These are phyloP conservation scores for Microascus cirrosus DNA, from an alignment of 2,329 filamentous ascomycete genomes.

Conservation along the genomic window DNA sequence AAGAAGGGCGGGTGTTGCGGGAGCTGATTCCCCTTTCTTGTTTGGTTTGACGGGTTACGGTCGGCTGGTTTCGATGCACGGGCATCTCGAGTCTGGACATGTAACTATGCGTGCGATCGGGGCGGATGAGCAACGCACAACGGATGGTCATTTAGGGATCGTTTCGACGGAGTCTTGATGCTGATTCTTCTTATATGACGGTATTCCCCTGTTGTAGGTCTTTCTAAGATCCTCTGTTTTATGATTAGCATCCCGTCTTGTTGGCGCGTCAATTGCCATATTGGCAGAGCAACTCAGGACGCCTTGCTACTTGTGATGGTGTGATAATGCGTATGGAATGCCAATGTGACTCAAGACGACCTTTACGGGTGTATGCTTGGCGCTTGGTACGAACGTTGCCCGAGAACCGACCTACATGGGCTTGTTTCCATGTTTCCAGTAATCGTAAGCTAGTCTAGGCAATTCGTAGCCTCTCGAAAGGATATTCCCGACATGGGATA, in stretches of 20 bases:
- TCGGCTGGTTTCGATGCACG: conserved; percentile 1
- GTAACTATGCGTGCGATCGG: conserved; percentile 1
- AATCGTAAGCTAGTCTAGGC: background rate
- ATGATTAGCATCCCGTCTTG: background rate
- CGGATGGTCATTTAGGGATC: conserved; percentile 6
- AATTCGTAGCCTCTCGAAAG: background rate
- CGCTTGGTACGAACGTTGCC: too few relatives aligned
- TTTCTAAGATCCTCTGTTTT: background rate
- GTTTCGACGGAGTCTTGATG: conserved; percentile 6
- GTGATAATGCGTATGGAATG: too few relatives aligned
- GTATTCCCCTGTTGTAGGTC: background rate
- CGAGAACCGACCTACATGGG: too few relatives aligned
- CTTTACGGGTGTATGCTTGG: too few relatives aligned
- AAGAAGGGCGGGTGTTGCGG: conserved; percentile 80
- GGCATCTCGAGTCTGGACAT: conserved; percentile 5
- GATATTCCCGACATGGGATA: background rate
- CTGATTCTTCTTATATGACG: conserved; percentile 2
- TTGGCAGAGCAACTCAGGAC: too few relatives aligned
- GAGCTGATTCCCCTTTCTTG: conserved; percentile 15
- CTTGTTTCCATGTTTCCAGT: too few relatives aligned
- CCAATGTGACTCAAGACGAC: too few relatives aligned
- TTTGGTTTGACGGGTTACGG: conserved; percentile 4
- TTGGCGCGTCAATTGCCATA: background rate
- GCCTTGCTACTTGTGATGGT: too few relatives aligned
- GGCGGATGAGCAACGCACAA: background rate